phyloP scores from a whole-genome alignment of 257 asterid species.

The Misopates orontium region DNA sequence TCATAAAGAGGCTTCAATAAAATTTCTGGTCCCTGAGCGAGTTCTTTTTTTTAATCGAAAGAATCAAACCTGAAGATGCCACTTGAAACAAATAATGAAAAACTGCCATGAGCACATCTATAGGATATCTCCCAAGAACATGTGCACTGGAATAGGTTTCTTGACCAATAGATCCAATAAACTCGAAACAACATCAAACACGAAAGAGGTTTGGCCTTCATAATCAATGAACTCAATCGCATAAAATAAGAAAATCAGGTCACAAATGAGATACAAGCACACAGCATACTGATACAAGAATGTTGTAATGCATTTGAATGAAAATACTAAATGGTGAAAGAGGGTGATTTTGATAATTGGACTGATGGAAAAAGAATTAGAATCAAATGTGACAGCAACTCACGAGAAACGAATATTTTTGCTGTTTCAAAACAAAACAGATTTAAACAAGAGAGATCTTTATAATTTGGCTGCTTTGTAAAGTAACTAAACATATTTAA shows the following conservation, averaged over 20 bases:
- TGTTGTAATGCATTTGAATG: background rate
- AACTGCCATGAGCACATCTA: no score
- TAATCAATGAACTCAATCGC: background rate
- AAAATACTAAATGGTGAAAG: background rate
- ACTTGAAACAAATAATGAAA: constrained; percentile 1
- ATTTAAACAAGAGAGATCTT: constrained; percentile 3
- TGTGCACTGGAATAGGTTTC: background rate
- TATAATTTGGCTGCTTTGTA: constrained; percentile 3
- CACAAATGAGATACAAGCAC: background rate
- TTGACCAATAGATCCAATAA: background rate
- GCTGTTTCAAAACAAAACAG: constrained; percentile 1
- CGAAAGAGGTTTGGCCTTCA: background rate
- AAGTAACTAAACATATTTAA: background rate
- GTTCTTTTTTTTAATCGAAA: background rate
- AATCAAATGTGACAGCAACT: background rate
- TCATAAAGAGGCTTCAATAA: constrained; percentile 1
- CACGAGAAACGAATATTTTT: background rate
- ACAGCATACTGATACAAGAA: background rate
- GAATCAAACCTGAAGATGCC: constrained; percentile 13
- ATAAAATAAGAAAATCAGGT: background rate
- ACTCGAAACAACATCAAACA: background rate
- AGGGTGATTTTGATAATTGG: background rate
- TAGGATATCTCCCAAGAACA: background rate
- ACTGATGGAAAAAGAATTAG: background rate
- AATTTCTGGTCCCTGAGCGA: background rate